Base-by-base conservation (phyloP, 208 protist genomes). In the Naegleria fowleri region DNA sequence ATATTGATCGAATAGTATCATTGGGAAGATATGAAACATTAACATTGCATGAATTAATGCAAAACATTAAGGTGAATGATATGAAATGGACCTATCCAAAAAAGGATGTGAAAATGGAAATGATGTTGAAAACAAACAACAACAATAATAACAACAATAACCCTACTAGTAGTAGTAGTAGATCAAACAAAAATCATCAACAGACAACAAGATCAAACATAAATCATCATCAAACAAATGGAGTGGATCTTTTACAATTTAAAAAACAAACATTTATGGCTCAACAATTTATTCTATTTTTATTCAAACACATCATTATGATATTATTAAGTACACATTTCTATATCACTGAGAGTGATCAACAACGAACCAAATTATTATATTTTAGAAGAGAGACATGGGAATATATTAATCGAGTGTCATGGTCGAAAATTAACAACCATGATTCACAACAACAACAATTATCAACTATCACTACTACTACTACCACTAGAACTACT, bases 381-480 rank as follows among this genome's bases (percentile, higher is more conserved):
- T 88, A 88, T 88, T 88, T 59, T 58, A 51, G n/a, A 33, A 88
- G 43, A 88, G 7, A 33, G 29, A 58, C 55, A 38, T 88, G 85
- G 85, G 25, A 51, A 39, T 13, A 59, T 38, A 58, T 88, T 33
- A 38, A 11, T 59, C 9, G 38, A 39, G 6, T 39, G 11, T 9
- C 85, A 58, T 59, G 85, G 41, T 39, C 5, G 11, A 36, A 9
- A 19, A 58, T 88, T 58, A 58, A 41, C 58, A 19, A 33, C 38
- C 9, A 59, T 22, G n/a, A 58, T 58, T 25, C 19, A 33, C n/a
- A n/a, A n/a, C n/a, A n/a, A n/a, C n/a, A n/a, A n/a, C n/a, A n/a
- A n/a, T n/a, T n/a, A n/a, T n/a, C n/a, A n/a, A n/a, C n/a, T n/a
- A n/a, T n/a, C n/a, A n/a, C n/a, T n/a, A n/a, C n/a, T n/a, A n/a